These are phyloP conservation scores for Cicer arietinum DNA, from an alignment of 306 rosid species.

Conservation along the genomic window DNA sequence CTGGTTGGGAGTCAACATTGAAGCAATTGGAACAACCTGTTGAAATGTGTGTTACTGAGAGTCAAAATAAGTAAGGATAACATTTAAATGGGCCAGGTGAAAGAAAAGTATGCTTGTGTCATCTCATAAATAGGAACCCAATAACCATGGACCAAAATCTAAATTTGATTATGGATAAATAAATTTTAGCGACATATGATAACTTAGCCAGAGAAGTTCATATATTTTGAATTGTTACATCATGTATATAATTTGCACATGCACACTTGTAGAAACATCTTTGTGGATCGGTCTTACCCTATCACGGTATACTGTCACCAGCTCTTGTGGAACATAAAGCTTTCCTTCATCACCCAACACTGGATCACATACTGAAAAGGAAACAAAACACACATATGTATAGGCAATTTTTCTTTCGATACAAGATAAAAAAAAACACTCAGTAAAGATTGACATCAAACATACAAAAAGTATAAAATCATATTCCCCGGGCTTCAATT, in stretches of 20 bases:
- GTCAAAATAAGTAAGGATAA: slow-evolving; percentile 40
- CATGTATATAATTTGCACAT: slow-evolving; percentile 33
- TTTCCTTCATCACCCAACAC: slow-evolving; percentile 99
- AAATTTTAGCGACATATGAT: slow-evolving; percentile 1
- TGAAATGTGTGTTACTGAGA: slow-evolving; percentile 43
- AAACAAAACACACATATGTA: slow-evolving; percentile 37
- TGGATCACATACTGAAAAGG: slow-evolving; percentile 89
- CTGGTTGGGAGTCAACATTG: slow-evolving; percentile 98
- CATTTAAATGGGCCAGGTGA: slow-evolving; percentile 24
- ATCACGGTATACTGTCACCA: slow-evolving; percentile 88
- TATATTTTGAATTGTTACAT: slow-evolving; percentile 15
- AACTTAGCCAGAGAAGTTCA: slow-evolving; percentile 37
- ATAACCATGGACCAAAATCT: slow-evolving; percentile 5
- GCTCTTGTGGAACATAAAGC: slow-evolving; percentile 84
- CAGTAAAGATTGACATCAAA: slow-evolving; percentile 5
- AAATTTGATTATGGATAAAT: slow-evolving; percentile 29
- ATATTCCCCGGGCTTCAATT: slow-evolving; percentile 26
- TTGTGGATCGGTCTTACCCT: slow-evolving; percentile 62
- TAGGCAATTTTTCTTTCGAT: background rate
- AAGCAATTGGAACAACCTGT: slow-evolving; percentile 93
- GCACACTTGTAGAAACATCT: slow-evolving; percentile 34
- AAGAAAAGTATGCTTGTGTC: slow-evolving; percentile 25
- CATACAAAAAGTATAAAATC: slow-evolving; percentile 9
- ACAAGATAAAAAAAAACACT: background rate
- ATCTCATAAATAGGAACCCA: slow-evolving; percentile 9